Base-by-base conservation (phyloP, 1,139 yeast species). In the Chernovozyma sophiae-reginae region DNA sequence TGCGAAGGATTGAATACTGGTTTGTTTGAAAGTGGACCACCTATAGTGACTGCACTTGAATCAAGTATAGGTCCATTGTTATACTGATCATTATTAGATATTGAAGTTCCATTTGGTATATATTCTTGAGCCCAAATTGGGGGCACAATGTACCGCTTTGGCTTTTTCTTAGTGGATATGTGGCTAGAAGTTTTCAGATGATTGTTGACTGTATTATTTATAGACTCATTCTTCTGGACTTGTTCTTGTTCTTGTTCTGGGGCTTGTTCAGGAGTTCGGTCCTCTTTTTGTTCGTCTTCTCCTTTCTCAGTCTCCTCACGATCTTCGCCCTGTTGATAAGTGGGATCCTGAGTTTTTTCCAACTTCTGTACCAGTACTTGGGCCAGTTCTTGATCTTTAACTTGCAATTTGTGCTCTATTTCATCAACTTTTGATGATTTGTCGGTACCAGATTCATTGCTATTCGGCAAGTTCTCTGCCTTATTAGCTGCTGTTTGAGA, bases 61-160 rank as follows among this genome's bases (percentile, higher is more conserved):
- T 26, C 29, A 6, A 8, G 6, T 12, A 26, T 6, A 26, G 29
- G 6, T 11, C 10, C 29, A 12, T 16, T 26, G 12, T 26, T 26
- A 16, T 14, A 7, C 6, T 14, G 6, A 6, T 26, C 12, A 16
- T 14, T 26, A 12, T 16, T 20, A 10, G 6, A 20, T 7, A 20
- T 20, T 7, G 6, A 10, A 20, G 6, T 16, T 6, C 29, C 38
- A 10, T 31, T 29, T 0, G 86, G 81, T 20, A 68, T 63, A 79
- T 84, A 85, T 53, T 77, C 82, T 48, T 74, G 84, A 0, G 95
- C 95, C 95, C 95, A 86, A 8, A 80, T 69, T 7, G 96, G 95
- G 3, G 86, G 86, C 24, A 63, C 66, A 7, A 60, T 60, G 56
- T 85, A 85, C 44, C 86, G 64, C 39, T 61, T 74, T 2, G 95